Evolutionary conservation across 768 basidiomycete species (phyloP).

Genomic region (Dioszegia aurantiaca): DNA sequence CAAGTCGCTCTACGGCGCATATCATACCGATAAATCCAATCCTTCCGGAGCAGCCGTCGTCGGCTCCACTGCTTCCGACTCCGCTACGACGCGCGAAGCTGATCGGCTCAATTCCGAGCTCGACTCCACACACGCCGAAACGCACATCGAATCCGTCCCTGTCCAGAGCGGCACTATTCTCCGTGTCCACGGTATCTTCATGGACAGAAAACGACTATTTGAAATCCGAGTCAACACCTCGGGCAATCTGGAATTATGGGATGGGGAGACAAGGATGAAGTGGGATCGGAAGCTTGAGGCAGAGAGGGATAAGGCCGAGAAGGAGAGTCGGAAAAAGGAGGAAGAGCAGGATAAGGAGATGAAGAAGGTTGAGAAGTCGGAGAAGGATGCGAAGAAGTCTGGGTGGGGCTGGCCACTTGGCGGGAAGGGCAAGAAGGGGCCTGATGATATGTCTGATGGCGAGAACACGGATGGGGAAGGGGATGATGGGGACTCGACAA

Average conservation of each 20-base stretch:
- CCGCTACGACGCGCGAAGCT: slow-evolving; percentile 4
- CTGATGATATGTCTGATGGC: background rate
- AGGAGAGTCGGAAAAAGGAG: slow-evolving; percentile 2
- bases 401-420: background rate
- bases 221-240: slow-evolving; percentile 31
- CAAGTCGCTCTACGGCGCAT: slow-evolving; percentile 28
- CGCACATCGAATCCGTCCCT: slow-evolving; percentile 30
- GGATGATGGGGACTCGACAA: slow-evolving; percentile 13
- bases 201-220: slow-evolving; percentile 37
- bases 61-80: background rate
- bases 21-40: slow-evolving; percentile 34
- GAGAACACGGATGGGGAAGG: slow-evolving; percentile 5
- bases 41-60: background rate
- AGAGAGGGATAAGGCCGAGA: slow-evolving; percentile 5
- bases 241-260: slow-evolving; percentile 42
- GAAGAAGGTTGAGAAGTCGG: slow-evolving; percentile 1
- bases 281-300: slow-evolving; percentile 15
- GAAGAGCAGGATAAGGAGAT: slow-evolving; percentile 6
- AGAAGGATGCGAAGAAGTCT: background rate
- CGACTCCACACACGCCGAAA: slow-evolving; percentile 2
- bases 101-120: background rate
- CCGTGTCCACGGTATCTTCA: slow-evolving; percentile 45
- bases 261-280: slow-evolving; percentile 23
- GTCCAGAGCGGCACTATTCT: slow-evolving; percentile 31
- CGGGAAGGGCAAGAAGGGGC: slow-evolving; percentile 3